Evolutionary conservation across 768 basidiomycete species (phyloP).

Genomic region (Mycena rebaudengoi): DNA sequence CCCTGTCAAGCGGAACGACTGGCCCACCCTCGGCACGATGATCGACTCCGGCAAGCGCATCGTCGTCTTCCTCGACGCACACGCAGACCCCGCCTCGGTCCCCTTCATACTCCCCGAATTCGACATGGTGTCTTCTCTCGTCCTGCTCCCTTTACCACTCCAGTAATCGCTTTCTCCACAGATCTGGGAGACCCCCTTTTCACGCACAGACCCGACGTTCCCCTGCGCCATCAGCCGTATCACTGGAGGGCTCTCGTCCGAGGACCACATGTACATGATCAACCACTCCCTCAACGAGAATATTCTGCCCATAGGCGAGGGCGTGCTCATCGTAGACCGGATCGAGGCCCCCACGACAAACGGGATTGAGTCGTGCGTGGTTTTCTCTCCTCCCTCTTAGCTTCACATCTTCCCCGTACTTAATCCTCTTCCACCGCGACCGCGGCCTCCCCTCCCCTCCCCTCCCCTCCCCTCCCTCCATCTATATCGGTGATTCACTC

Average conservation of each 20-base stretch:
- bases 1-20: constrained; percentile 40
- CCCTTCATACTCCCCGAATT: constrained; percentile 52
- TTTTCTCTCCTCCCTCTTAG: background rate
- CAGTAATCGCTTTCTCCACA: background rate
- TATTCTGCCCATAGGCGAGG: constrained; percentile 44
- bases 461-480: too few relatives aligned
- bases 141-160: background rate
- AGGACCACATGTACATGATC: constrained; percentile 51
- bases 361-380: constrained; percentile 33
- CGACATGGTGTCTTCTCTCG: constrained; percentile 38
- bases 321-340: constrained; percentile 50
- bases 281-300: constrained; percentile 65
- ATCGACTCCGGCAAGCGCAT: constrained; percentile 55
- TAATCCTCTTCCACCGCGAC: too few relatives aligned
- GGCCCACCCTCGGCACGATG: constrained; percentile 59
- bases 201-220: constrained; percentile 45
- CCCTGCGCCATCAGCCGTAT: constrained; percentile 52
- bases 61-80: constrained; percentile 58
- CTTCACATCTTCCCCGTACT: too few relatives aligned
- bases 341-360: constrained; percentile 47
- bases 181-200: constrained; percentile 56
- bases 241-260: constrained; percentile 40
- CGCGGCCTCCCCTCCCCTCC: too few relatives aligned
- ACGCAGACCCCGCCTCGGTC: constrained; percentile 37
- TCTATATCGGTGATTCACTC: too few relatives aligned